Base-by-base conservation (phyloP, 495 filamentous ascomycete genomes). In the Talaromyces stipitatus region DNA sequence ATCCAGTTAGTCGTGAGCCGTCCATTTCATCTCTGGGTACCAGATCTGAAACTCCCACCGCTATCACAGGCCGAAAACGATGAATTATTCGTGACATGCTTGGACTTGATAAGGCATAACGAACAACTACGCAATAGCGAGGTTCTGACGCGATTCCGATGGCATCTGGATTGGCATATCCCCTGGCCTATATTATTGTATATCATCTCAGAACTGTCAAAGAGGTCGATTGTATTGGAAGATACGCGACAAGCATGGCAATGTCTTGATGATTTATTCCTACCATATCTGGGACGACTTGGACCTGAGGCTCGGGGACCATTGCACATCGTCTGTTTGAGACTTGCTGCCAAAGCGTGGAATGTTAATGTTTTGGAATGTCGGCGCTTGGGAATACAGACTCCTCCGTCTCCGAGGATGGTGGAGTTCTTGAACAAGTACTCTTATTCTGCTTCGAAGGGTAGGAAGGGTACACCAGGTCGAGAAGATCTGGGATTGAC, bases 161-260 rank as follows among this genome's bases (percentile, higher is more conserved):
- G 48, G 48, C 48, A 51, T 18, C 27, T 51, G 16, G 48, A 51
- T 30, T 51, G 48, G 48, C 48, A 51, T 30, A 9, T 51, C 24
- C 48, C 48, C 48, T 51, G 48, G 48, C 48, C 48, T 30, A 30
- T 30, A 8, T 23, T 51, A 4, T 23, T 51, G 4, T 51, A 16
- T 12, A 20, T 51, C 24, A 18, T 51, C 7, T 51, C 48, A 18
- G 24, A 51, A 18, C 4, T 51, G 12, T 30, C 48, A 10, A 27
- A 51, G 2, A 8, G 27, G 23, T 51, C 48, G 11, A n/a, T 51
- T 30, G 12, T 51, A 5, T 51, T 26, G 30, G 48, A 51, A 30
- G 20, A 30, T 3, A 51, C 48, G 26, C 48, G 16, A 14, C 48
- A 51, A 2, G 48, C 48, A 8, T 51, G 48, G 48, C 48, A 51